Conservation (phyloP, 495 filamentous ascomycete species). For the Penicillium canescens region DNA sequence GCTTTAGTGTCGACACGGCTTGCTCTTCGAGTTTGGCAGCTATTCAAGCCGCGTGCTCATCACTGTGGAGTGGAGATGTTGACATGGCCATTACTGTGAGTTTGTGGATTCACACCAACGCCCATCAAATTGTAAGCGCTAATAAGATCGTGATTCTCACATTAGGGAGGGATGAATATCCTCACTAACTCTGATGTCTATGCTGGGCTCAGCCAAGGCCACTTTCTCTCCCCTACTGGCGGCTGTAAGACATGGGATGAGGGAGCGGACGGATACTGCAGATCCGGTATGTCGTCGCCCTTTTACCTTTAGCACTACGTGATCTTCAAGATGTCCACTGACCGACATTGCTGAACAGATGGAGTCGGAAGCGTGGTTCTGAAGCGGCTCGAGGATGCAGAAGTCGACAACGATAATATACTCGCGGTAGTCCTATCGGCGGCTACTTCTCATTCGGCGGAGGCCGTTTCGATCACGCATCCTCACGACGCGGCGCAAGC, state of each 20-base stretch:
- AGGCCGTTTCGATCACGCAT: conserved; percentile 46
- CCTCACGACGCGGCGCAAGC: conserved; percentile 52
- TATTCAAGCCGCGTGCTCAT: conserved; percentile 58
- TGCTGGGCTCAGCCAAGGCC: conserved; percentile 63
- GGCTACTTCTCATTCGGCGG: conserved; percentile 44
- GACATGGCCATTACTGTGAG: conserved; percentile 73
- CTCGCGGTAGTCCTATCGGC: conserved; percentile 38
- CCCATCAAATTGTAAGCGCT: too few relatives aligned
- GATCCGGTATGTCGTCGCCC: not conserved
- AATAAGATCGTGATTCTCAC: too few relatives aligned
- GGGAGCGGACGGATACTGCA: not conserved
- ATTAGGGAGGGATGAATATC: conserved; percentile 67
- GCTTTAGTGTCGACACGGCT: conserved; percentile 72
- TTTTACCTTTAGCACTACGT: not conserved
- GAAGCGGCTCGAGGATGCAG: conserved; percentile 48
- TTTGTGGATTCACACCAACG: too few relatives aligned
- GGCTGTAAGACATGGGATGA: conserved; percentile 66
- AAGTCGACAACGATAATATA: conserved; percentile 48
- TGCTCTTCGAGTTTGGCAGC: conserved; percentile 63
- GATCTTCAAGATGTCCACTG: not conserved
- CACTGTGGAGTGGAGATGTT: conserved; percentile 65
- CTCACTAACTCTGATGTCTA: conserved; percentile 71
- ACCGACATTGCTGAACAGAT: conserved; percentile 40
- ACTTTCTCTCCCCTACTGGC: conserved; percentile 60
- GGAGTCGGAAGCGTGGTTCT: conserved; percentile 44